Base-by-base conservation (phyloP, 2,329 filamentous ascomycete species). In the Sphaerulina vaccinii region DNA sequence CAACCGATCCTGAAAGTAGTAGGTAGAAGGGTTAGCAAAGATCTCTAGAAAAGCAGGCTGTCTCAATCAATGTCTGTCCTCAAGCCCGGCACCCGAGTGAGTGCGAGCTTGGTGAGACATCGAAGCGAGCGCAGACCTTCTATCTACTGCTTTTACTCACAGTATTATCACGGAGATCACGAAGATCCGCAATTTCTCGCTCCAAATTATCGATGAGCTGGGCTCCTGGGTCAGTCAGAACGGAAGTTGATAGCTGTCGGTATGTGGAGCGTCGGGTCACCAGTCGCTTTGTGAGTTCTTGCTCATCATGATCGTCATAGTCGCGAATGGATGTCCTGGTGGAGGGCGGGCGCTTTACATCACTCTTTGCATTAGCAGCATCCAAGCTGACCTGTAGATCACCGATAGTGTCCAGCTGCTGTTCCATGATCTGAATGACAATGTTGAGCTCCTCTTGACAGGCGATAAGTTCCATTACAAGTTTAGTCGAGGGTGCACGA, bases 401-500 rank as follows among this genome's bases (percentile, higher is more conserved):
- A 2, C 55, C 53, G 23, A 73, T 66, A 5, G 73, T 62, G 9
- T 73, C 67, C 16, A 72, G 65, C 44, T 74, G 71, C 51, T 73
- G 67, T 41, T 73, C 65, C 53, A 68, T 73, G 33, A 74, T 70
- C 13, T 72, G 68, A n/a, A 73, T 71, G 21, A 75, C 69, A 24
- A 74, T 73, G 50, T 73, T 73, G 2, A 74, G 61, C 50, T 75
- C 71, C 60, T 74, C 71, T 52, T 74, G 72, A 9, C 71, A 71
- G 32, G 73, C 69, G 1, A 75, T 65, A 3, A 75, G 65, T 52
- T 74, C 71, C 70, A 73, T 73, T 7, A 74, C 71, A 2, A 74
- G 62, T 42, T 72, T 73, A 5, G 72, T 73, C 32, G 68, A 73
- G 2, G 72, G 71, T 18, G 67, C 63, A 21, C 71, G 63, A 49